These are phyloP conservation scores for Anethum foeniculum DNA, from an alignment of 140 eudicot species.

Conservation along the genomic window DNA sequence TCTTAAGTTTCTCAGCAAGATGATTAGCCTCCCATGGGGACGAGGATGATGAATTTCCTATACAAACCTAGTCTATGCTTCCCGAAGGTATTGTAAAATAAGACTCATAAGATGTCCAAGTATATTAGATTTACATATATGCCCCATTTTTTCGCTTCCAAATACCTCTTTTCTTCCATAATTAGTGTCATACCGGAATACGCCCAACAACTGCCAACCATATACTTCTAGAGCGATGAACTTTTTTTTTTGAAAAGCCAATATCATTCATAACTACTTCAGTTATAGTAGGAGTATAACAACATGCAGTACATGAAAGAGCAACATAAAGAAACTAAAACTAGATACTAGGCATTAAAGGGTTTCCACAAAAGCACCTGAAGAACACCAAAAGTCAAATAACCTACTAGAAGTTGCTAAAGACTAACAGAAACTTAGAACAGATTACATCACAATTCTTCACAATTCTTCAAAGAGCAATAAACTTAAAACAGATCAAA, in stretches of 20 bases:
- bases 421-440: no score
- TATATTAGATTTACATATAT: constrained; percentile 61
- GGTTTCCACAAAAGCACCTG: no score
- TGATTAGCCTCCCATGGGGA: not conserved
- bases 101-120: constrained; percentile 21
- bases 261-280: no score
- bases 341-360: no score
- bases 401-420: no score
- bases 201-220: constrained; percentile 74
- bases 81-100: not conserved
- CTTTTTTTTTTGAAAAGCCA: constrained; percentile 5
- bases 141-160: constrained; percentile 79
- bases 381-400: no score
- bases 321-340: no score
- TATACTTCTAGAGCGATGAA: constrained; percentile 79
- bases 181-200: constrained; percentile 83
- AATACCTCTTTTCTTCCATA: constrained; percentile 66
- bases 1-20: not conserved
- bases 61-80: not conserved
- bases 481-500: no score
- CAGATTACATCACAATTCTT: no score
- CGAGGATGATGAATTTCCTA: not conserved
- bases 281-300: no score
- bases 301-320: no score
- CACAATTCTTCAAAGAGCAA: no score